Evolutionary conservation across 2,329 filamentous ascomycete genomes (phyloP), one percentile per base, ranked within the genome.

Genomic region (Chrysoporthe deuterocubensis): DNA sequence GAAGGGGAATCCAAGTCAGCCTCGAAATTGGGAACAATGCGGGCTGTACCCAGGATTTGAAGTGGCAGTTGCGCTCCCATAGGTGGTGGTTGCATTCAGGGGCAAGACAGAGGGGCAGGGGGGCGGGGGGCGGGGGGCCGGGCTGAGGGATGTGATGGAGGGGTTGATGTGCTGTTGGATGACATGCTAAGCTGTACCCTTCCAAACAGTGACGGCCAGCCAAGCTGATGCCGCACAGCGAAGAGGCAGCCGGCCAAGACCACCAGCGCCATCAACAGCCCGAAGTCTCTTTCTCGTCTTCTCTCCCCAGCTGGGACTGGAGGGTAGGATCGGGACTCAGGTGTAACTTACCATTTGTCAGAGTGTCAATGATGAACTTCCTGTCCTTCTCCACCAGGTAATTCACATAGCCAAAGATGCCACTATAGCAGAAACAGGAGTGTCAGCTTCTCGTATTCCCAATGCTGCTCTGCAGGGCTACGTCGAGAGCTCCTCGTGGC

Each of bases 321-420:
- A 18, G 59, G 43, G 14, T 16, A 7, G 43, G 6, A 46, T 37
- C 18, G 42, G 54, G 44, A 70, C 70, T 52, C 52, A 50, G 57
- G 57, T 43, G n/a, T 40, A 26, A 83, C 90, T 81, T 82, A 94
- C 94, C 95, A 85, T 98, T 97, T 81, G 97, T 92, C 75, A 99
- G 87, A 71, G 95, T 98, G 80, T 97, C 90, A 78, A 98, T 87
- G 81, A 98, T 97, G 84, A 92, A 96, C 83, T 93, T 94, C 81
- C 96, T 90, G 85, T 98, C 95, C 89, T 97, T 97, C 88, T 98
- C 96, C 80, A 98, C 94, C 80, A 98, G 86, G 84, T 98, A 98
- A 86, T 98, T 98, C 85, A 98, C 93, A 87, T 98, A 98, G 77
- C 95, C 95, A 85, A 98, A 96, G 83, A 96, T 96, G 81, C 93